A percentile compares a stretch with the other conserved stretches of the same genome.
Evolutionary conservation across 352 stramenopile genomes (phyloP).

Genomic region (Phytopythium helicoides): DNA sequence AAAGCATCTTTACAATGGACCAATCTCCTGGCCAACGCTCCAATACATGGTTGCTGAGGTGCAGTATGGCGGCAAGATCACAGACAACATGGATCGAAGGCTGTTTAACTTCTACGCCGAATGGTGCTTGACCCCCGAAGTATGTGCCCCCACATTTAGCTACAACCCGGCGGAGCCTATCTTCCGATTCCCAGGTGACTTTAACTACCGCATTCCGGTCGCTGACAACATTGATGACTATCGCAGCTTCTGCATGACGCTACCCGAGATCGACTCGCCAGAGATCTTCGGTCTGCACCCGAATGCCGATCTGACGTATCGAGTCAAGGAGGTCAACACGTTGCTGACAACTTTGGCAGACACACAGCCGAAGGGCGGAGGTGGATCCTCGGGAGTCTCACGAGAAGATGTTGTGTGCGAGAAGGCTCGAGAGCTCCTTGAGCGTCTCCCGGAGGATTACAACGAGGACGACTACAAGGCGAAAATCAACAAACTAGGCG

Average conservation of each 20-base stretch:
- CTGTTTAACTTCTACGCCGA: constrained; percentile 98
- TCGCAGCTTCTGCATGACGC: constrained; percentile 92
- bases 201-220: constrained; percentile 94
- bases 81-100: constrained; percentile 96
- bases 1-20: constrained; percentile 98
- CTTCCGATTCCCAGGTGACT: constrained; percentile 96
- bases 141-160: constrained; percentile 83
- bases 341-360: constrained; percentile 94
- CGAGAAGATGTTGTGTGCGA: constrained; percentile 96
- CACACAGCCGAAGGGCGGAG: constrained; percentile 95
- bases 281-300: constrained; percentile 99
- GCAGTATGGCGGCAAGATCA: constrained; percentile 99
- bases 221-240: constrained; percentile 94
- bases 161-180: constrained; percentile 95
- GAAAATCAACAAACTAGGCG: constrained; percentile 96
- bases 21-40: constrained; percentile 97
- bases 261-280: constrained; percentile 97
- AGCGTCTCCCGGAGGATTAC: constrained; percentile 95
- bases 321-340: constrained; percentile 95
- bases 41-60: constrained; percentile 99
- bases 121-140: constrained; percentile 93
- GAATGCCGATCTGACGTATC: constrained; percentile 98
- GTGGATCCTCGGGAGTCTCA: constrained; percentile 84
- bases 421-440: constrained; percentile 94
- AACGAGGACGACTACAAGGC: constrained; percentile 97